Conservation (phyloP, 2,329 filamentous ascomycete genomes). For the Penicillium janthinellum region DNA sequence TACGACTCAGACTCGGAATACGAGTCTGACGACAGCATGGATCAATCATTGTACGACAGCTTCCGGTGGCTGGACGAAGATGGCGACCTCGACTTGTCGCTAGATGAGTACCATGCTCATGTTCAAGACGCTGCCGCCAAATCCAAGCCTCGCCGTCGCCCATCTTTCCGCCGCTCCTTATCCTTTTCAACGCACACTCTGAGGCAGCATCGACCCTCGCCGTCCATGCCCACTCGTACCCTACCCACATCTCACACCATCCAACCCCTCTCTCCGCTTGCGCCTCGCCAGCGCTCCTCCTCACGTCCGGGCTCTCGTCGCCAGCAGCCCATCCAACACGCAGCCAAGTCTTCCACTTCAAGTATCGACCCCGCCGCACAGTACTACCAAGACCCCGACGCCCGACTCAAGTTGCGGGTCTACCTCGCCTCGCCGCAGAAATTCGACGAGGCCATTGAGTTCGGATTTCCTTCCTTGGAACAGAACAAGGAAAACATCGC, state of each 20-base stretch:
- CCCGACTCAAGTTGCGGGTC: constrained; percentile 78
- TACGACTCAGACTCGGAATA: constrained; percentile 36
- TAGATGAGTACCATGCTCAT: constrained; percentile 72
- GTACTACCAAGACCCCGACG: constrained; percentile 89
- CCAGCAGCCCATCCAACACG: constrained; percentile 56
- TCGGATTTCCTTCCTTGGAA: constrained; percentile 71
- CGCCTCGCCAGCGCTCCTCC: constrained; percentile 31
- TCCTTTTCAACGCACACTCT: constrained; percentile 70
- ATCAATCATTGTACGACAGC: constrained; percentile 64
- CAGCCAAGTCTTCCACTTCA: constrained; percentile 53
- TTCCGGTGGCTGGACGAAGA: constrained; percentile 76
- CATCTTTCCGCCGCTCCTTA: constrained; percentile 69
- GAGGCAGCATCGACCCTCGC: constrained; percentile 45
- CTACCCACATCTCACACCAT: constrained; percentile 48
- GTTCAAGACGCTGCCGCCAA: constrained; percentile 51
- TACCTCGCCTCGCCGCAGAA: constrained; percentile 89
- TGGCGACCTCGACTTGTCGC: constrained; percentile 67
- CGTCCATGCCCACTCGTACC: constrained; percentile 45
- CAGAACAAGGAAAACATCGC: constrained; percentile 32
- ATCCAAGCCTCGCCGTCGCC: constrained; percentile 41
- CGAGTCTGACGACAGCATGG: constrained; percentile 37
- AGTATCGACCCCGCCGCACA: constrained; percentile 71
- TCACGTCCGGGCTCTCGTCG: constrained; percentile 45
- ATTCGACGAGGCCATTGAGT: constrained; percentile 93
- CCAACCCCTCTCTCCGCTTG: constrained; percentile 31